phyloP scores from a whole-genome alignment of 106 monocot genomes.

The Dactylorhiza incarnata region DNA sequence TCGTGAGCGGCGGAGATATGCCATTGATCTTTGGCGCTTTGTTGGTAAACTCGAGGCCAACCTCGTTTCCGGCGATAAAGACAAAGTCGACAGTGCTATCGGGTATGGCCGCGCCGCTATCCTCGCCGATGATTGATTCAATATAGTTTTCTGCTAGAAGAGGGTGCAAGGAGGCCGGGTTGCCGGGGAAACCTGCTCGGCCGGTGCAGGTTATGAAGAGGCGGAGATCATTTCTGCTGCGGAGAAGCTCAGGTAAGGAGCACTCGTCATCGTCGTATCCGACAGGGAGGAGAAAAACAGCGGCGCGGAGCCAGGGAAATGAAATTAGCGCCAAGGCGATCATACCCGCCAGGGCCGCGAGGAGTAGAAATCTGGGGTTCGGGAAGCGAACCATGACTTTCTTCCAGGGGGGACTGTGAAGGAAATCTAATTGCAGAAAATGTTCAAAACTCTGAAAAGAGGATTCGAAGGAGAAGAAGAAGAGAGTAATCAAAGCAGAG shows the following conservation, averaged over 20 bases:
- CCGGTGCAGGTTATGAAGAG: conserved; percentile 11
- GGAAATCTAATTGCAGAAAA: not conserved
- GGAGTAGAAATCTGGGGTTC: conserved; percentile 23
- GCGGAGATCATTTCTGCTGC: conserved; percentile 25
- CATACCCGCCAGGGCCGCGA: conserved; percentile 29
- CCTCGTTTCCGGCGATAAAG: conserved; percentile 8
- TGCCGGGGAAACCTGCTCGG: conserved; percentile 27
- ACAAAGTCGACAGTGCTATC: conserved; percentile 36
- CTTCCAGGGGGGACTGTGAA: not conserved
- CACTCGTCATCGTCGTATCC: no score
- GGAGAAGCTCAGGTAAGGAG: conserved; percentile 36
- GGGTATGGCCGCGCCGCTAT: conserved; percentile 3
- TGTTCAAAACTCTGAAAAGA: not conserved
- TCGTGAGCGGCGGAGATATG: conserved; percentile 15
- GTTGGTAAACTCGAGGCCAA: conserved; percentile 13
- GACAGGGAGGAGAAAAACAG: no score
- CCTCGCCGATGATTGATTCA: conserved; percentile 7
- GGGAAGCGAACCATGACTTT: conserved; percentile 42
- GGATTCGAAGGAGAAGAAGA: not conserved
- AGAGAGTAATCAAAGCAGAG: not conserved
- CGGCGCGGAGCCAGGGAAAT: conserved; percentile 27
- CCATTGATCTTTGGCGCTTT: conserved; percentile 41
- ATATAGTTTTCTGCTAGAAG: conserved; percentile 21
- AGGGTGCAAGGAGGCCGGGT: conserved; percentile 4
- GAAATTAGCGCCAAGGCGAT: conserved; percentile 24